A percentile compares a stretch with the other conserved stretches of the same genome.
These are phyloP conservation scores for Russula emetica DNA, from an alignment of 768 basidiomycete genomes.

Conservation along the genomic window DNA sequence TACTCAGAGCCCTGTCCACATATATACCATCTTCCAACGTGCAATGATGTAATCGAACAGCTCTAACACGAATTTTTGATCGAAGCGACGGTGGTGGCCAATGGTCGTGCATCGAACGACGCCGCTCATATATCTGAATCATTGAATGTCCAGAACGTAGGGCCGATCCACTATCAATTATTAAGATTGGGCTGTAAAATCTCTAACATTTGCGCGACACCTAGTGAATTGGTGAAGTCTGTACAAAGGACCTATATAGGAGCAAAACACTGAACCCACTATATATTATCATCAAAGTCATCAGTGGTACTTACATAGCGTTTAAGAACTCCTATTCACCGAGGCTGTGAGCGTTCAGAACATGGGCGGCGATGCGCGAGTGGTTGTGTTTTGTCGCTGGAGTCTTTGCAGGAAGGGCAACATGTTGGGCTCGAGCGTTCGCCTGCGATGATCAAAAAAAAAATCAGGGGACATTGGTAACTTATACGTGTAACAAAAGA, in stretches of 20 bases:
- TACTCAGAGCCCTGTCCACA: not conserved
- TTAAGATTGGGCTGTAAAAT: not conserved
- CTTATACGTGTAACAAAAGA: no score
- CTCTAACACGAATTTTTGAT: no score
- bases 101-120: no score
- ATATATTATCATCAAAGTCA: conserved; percentile 2
- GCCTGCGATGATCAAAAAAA: no score
- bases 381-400: no score
- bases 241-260: not conserved
- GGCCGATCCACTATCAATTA: not conserved
- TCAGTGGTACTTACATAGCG: conserved; percentile 3
- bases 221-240: not conserved
- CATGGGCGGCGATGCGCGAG: no score
- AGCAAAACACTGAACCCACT: not conserved
- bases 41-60: no score
- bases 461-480: no score
- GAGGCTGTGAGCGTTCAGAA: no score
- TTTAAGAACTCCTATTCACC: conserved; percentile 2
- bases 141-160: not conserved
- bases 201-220: not conserved
- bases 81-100: no score
- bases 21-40: not conserved
- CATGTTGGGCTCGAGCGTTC: no score
- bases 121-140: not conserved
- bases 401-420: no score